Evolutionary conservation across 352 stramenopile genomes (phyloP), one percentile per base, ranked within the genome.

Genomic region (Phytophthora citricola): DNA sequence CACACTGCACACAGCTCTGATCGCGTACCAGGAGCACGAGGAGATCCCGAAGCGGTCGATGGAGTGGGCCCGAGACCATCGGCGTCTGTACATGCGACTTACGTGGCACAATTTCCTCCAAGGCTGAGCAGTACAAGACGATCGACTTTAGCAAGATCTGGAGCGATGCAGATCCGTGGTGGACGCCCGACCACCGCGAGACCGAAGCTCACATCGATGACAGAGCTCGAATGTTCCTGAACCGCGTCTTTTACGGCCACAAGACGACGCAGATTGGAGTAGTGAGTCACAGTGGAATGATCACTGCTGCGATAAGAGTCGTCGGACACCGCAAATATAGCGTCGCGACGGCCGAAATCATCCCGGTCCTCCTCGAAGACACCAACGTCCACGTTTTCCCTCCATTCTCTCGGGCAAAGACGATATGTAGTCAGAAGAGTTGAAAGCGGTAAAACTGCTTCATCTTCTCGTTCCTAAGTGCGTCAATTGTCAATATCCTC

Each of bases 121-220:
- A 74, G 54, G 55, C 47, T 27, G 20, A 52, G 26, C 40, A 71
- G 49, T 74, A 74, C 40, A 50, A 44, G 3, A 51, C 14, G 17
- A 50, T 74, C 31, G 52, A 58, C 54, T 74, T 74, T 31, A 60
- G 50, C n/a, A 60, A 66, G 27, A 27, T 74, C 43, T 71, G 61
- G 66, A 71, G 49, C 22, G 61, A 74, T 17, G 53, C 55, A 34
- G 66, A 74, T 26, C 66, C 66, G 49, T 74, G 66, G 66, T 74
- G 66, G 66, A 58, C 60, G 2, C 53, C 66, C 0, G 56, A 48
- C 20, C 34, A 71, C 10, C 66, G 66, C 4, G 66, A 74, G 54
- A 58, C 66, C 5, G 60, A 74, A 9, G 10, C 40, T 10, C 60
- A 74, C 41, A 74, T 74, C 49, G 32, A 74, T 20, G 57, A 74